phyloP scores from a whole-genome alignment of 306 rosid genomes.

The Leucaena leucocephala region DNA sequence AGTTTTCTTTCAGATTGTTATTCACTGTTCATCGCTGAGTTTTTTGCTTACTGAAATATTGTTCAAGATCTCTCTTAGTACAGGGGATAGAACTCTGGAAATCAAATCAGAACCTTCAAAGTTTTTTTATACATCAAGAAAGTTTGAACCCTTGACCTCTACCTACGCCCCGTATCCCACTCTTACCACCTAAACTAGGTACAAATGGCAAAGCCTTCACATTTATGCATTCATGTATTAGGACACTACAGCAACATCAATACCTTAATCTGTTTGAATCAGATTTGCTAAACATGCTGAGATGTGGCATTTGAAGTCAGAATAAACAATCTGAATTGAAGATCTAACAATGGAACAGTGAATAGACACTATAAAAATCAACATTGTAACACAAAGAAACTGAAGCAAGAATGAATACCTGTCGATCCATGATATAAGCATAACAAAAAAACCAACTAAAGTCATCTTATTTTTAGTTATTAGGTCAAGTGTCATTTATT shows the following conservation, averaged over 20 bases:
- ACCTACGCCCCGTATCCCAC: not conserved
- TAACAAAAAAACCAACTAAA: not conserved
- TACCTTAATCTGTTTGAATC: not conserved
- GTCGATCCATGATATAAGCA: not conserved
- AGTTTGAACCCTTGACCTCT: not conserved
- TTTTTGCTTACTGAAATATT: not conserved
- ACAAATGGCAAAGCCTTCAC: no score
- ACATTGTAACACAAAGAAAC: not conserved
- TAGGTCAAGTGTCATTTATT: not conserved
- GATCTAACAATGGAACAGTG: not conserved
- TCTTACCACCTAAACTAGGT: no score
- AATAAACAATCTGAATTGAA: not conserved
- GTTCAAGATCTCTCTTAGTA: not conserved
- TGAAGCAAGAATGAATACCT: not conserved
- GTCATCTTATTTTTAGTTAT: not conserved
- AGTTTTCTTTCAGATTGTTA: not conserved
- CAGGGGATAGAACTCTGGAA: not conserved
- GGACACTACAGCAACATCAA: not conserved
- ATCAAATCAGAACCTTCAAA: not conserved
- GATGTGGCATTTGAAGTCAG: not conserved
- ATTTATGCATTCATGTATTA: not conserved
- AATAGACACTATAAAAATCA: not conserved
- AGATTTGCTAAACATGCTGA: not conserved
- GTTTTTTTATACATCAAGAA: not conserved
- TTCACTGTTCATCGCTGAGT: not conserved